Evolutionary conservation across 176 grass and related monocot genomes (phyloP).

Genomic region (Triticum dicoccoides): DNA sequence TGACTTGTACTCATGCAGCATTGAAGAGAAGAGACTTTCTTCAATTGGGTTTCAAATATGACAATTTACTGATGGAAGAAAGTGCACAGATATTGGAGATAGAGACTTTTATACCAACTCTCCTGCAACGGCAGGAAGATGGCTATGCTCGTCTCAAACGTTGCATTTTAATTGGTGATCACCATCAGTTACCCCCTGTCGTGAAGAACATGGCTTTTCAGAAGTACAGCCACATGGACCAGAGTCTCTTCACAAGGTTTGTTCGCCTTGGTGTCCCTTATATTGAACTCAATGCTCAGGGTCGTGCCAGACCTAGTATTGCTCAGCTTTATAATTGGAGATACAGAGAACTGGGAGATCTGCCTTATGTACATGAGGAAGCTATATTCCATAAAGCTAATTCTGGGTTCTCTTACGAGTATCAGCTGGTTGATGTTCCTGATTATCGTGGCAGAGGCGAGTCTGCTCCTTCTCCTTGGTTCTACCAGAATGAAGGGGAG

Average conservation of each 20-base stretch:
- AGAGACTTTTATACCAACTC: conserved; percentile 96
- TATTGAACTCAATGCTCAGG: conserved; percentile 97
- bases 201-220: conserved; percentile 99
- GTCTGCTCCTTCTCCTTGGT: conserved; percentile 91
- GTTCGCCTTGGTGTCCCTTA: conserved; percentile 97
- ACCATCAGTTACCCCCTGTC: conserved; percentile 93
- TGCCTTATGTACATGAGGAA: conserved; percentile 76
- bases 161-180: conserved; percentile 97
- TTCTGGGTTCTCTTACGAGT: conserved; percentile 90
- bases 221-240: conserved; percentile 99
- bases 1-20: conserved; percentile 98
- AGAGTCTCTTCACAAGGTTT: conserved; percentile 90
- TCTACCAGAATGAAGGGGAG: conserved; percentile 99
- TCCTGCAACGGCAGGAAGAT: conserved; percentile 93
- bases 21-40: conserved; percentile 95
- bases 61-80: conserved; percentile 99
- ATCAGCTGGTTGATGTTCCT: conserved; percentile 95
- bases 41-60: conserved; percentile 93
- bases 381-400: conserved; percentile 90
- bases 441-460: conserved; percentile 90
- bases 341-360: conserved; percentile 94
- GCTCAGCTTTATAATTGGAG: conserved; percentile 97
- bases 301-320: conserved; percentile 86
- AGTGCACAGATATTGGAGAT: conserved; percentile 99
- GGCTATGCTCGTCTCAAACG: conserved; percentile 88